A percentile compares a stretch with the other conserved stretches of the same genome.
phyloP scores from a whole-genome alignment of 1,284 basidiomycete genomes.

The Cerrena zonata region DNA sequence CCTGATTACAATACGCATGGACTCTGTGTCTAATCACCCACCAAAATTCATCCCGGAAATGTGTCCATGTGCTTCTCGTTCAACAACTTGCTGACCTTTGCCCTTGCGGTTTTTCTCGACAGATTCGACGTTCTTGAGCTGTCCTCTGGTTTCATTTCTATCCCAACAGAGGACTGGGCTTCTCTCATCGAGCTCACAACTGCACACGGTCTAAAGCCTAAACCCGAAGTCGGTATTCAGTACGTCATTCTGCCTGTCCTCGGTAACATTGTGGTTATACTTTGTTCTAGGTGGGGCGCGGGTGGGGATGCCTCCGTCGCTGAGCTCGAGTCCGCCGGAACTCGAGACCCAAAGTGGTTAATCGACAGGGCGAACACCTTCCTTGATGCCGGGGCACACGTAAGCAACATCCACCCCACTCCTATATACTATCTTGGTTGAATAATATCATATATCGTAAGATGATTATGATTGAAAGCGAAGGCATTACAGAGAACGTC shows the following conservation, averaged over 20 bases:
- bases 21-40: too few relatives aligned
- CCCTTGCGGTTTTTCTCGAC: neutral
- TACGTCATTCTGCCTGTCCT: slow-evolving; percentile 6
- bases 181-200: slow-evolving; percentile 37
- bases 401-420: slow-evolving; percentile 4
- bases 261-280: neutral
- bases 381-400: slow-evolving; percentile 37
- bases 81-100: neutral
- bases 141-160: slow-evolving; percentile 42
- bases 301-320: slow-evolving; percentile 36
- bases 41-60: too few relatives aligned
- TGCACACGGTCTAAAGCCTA: slow-evolving; percentile 38
- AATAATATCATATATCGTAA: slow-evolving; percentile 12
- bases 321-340: slow-evolving; percentile 38
- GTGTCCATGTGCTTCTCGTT: too few relatives aligned
- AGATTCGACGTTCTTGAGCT: slow-evolving; percentile 41
- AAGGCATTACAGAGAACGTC: slow-evolving; percentile 46
- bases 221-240: slow-evolving; percentile 41
- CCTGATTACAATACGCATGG: too few relatives aligned
- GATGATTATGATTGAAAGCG: slow-evolving; percentile 46
- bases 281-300: slow-evolving; percentile 32
- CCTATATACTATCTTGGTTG: neutral
- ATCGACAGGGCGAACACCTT: slow-evolving; percentile 40
- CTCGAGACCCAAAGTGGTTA: slow-evolving; percentile 38
- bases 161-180: slow-evolving; percentile 41